phyloP scores from a whole-genome alignment of 805 yeast species.

The Jamesozyma hellenica region DNA sequence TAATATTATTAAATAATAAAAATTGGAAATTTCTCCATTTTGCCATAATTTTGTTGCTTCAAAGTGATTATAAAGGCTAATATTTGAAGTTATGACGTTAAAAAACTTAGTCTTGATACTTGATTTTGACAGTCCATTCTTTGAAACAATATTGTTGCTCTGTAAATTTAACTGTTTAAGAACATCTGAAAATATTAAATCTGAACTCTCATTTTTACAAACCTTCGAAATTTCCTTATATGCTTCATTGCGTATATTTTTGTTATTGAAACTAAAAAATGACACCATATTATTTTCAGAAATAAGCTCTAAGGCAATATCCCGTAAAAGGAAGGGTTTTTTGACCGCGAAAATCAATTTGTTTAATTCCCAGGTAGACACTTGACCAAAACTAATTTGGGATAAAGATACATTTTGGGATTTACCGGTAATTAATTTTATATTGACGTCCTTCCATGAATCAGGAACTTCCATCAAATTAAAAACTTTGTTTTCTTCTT shows the following conservation, averaged over 20 bases:
- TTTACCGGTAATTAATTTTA: constrained; percentile 50
- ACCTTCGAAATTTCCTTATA: constrained; percentile 39
- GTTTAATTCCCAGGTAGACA: constrained; percentile 50
- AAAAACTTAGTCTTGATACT: constrained; percentile 36
- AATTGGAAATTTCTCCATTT: constrained; percentile 70
- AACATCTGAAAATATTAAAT: constrained; percentile 45
- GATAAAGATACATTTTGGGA: constrained; percentile 4
- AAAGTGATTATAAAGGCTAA: constrained; percentile 16
- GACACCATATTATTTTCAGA: constrained; percentile 65
- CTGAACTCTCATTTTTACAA: constrained; percentile 42
- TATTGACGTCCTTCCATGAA: constrained; percentile 54
- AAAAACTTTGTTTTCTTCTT: constrained; percentile 43
- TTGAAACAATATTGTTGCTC: constrained; percentile 26
- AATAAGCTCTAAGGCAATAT: constrained; percentile 71
- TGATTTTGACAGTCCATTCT: constrained; percentile 27
- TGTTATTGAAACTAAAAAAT: constrained; percentile 52
- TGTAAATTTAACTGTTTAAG: constrained; percentile 37
- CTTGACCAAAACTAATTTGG: constrained; percentile 14
- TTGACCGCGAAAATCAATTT: constrained; percentile 58
- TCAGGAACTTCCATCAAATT: constrained; percentile 58
- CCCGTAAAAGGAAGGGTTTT: constrained; percentile 65
- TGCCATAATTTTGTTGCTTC: constrained; percentile 64
- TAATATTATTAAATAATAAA: constrained; percentile 67
- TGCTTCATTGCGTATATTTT: constrained; percentile 46
- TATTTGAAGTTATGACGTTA: constrained; percentile 29